Conservation (phyloP, 768 basidiomycete genomes). For the Russula compacta region DNA sequence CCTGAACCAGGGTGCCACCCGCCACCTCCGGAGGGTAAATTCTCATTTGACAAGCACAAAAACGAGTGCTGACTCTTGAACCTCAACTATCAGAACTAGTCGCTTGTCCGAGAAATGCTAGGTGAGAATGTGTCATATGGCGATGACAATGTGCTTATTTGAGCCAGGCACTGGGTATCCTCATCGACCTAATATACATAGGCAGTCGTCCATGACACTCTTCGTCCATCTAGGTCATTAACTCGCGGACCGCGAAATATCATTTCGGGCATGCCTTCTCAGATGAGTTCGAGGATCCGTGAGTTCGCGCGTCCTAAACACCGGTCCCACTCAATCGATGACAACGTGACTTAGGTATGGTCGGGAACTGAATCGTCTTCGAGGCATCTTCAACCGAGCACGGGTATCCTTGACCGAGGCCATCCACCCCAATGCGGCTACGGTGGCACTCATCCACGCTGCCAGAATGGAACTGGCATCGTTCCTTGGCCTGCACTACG, state of each 20-base stretch:
- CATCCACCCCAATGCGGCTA: constrained; percentile 45
- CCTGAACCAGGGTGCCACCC: constrained; percentile 54
- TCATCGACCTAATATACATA: neutral
- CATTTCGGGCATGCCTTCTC: constrained; percentile 50
- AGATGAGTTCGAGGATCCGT: constrained; percentile 58
- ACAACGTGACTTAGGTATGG: constrained; percentile 35
- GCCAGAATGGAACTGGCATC: constrained; percentile 39
- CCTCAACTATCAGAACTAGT: constrained; percentile 42
- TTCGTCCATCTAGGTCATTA: constrained; percentile 39
- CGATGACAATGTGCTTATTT: constrained; percentile 13
- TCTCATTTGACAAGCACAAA: neutral
- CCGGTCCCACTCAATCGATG: neutral
- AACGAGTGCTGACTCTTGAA: neutral
- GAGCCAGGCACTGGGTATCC: constrained; percentile 53
- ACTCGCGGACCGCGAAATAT: constrained; percentile 53
- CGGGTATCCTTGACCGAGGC: constrained; percentile 39
- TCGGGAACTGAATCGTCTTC: constrained; percentile 44
- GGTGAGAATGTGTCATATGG: constrained; percentile 32
- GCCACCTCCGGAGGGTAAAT: constrained; percentile 54
- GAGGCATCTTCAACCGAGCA: constrained; percentile 44
- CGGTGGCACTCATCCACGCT: constrained; percentile 37
- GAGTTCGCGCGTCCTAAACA: constrained; percentile 23
- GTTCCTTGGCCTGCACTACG: constrained; percentile 20
- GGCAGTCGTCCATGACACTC: neutral
- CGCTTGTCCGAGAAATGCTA: constrained; percentile 60